Evolutionary conservation across 345 rosid genomes (phyloP), one percentile per base, ranked within the genome.

Genomic region (Salix dunnii): DNA sequence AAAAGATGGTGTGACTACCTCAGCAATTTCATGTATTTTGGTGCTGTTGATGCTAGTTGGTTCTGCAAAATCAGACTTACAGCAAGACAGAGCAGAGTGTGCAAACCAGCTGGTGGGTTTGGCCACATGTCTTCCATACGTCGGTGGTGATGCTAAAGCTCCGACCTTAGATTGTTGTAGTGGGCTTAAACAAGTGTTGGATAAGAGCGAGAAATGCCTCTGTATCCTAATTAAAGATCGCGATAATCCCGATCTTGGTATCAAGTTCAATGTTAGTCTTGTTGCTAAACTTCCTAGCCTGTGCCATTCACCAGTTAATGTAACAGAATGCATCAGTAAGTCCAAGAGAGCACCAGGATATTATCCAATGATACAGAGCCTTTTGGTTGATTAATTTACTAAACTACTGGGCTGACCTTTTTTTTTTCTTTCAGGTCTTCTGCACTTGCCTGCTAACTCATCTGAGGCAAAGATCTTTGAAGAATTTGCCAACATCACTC

Each of bases 121-220:
- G 3, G 82, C 94, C 17, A 62, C 93, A 0, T 94, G 97, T 61
- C 85, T 94, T n/a, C 86, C 95, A 3, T 94, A 88, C 20, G 97
- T 88, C 7, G 88, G 97, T 27, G 95, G 95, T 4, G 68, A 83
- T 0, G 82, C 90, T 3, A 90, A 86, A 74, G 79, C 84, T 35
- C 98, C 97, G 0, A 85, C 95, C 25, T 33, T 78, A 6, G 97
- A 91, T 58, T 94, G 98, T 68, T 94, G 98, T 83, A 68, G 73
- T 2, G 97, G 97, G 16, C 81, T 94, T 14, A 85, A 84, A 43
- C 86, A 84, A 63, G 91, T 91, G 49, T 69, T 92, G 3, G 80
- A 67, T 3, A 91, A 87, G 82, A 91, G 94, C 87, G 71, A 13
- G 77, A 94, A 86, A 82, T 94, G 97, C 75, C 72, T 94, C 0